Base-by-base conservation (phyloP, 148 eudicot genomes). In the Chenopodium formosanum region DNA sequence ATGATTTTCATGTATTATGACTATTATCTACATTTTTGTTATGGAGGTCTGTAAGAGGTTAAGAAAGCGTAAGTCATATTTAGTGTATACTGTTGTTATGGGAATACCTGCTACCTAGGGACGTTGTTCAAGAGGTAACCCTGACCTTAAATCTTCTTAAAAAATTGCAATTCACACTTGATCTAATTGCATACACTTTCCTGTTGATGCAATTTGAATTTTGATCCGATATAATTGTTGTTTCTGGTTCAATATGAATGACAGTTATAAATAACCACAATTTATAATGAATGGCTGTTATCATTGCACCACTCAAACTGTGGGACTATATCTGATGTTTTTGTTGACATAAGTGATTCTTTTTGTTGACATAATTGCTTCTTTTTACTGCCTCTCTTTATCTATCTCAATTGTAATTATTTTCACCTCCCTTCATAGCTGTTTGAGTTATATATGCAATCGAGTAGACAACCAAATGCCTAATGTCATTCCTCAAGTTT, bases 91-190 rank as follows among this genome's bases (percentile, higher is more conserved):
- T 74, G 97, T 97, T 70, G 97, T 92, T 80, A 88, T 95, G 50
- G 99, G 97, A 27, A 86, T 92, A 44, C 71, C 97, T 84, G 97
- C 97, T 68, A 77, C 93, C 93, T 69, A 87, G 87, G 85, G 99
- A 93, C 83, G 94, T 95, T 74, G 88, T 95, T 69, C 90, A 91
- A 80, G 99, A 93, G 97, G 97, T 95, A 91, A 71, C 7, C 25
- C 12, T 10, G 23, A 47, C 46, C 53, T 50, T 48, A 22, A 37
- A 9, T 65, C 13, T 72, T 56, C 8, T 47, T 2, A 27, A 16
- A 22, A 22, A 72, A 8, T n/a, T 40, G 11, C 29, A 20, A 17
- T 82, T 32, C 47, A 14, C 37, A 37, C 56, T 7, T 52, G 56
- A 52, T 13, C 73, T 69, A 32, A 6, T 66, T 19, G 16, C 75